These are phyloP conservation scores for Dimocarpus longan DNA, from an alignment of 345 rosid species.

Conservation along the genomic window DNA sequence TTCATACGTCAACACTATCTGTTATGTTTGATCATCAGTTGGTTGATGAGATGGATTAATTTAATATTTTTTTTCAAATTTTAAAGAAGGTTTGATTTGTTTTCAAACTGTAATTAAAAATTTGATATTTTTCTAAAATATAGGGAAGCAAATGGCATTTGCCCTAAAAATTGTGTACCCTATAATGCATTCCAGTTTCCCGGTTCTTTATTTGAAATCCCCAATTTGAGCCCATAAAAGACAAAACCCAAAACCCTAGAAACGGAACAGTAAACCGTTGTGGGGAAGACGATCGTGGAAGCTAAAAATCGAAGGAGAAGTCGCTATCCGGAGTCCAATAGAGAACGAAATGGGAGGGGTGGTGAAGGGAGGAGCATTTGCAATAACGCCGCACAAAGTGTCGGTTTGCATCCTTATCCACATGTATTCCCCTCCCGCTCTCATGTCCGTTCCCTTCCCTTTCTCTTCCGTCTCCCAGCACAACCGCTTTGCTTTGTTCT, in stretches of 20 bases:
- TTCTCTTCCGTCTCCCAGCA: constrained; percentile 88
- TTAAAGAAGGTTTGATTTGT: no score
- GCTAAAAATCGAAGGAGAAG: background rate
- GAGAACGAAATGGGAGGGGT: constrained; percentile 46
- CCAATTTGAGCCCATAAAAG: background rate
- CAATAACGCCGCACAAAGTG: constrained; percentile 85
- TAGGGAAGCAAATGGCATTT: background rate
- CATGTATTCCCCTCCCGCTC: constrained; percentile 74
- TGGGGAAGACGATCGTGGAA: constrained; percentile 3
- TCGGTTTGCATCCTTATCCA: constrained; percentile 82
- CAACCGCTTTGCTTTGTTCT: constrained; percentile 80
- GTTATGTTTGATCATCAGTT: no score
- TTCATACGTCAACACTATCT: no score
- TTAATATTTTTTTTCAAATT: no score
- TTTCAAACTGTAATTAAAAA: no score
- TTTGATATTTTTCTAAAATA: no score
- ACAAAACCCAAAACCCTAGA: constrained; percentile 5
- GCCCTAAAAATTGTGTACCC: background rate
- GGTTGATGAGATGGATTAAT: no score
- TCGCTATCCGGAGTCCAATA: no score
- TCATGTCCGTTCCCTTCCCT: constrained; percentile 61
- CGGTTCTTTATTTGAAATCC: background rate
- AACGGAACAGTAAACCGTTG: background rate
- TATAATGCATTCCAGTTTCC: background rate
- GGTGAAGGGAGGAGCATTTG: constrained; percentile 48